Evolutionary conservation across 352 stramenopile species (phyloP).

Genomic region (Phytophthora multivora): DNA sequence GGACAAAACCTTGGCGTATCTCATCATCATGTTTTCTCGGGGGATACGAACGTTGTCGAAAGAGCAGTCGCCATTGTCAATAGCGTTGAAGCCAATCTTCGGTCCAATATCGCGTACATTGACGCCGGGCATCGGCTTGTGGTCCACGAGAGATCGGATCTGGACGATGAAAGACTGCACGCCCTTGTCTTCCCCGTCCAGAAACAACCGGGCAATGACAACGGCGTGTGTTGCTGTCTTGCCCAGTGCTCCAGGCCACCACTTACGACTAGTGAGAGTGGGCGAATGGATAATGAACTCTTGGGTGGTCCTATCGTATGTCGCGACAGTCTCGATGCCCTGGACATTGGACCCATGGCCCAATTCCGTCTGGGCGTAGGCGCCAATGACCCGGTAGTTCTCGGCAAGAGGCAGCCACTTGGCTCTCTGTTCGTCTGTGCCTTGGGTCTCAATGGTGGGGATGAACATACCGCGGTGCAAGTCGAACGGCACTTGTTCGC

Average conservation of each 20-base stretch:
- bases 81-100: constrained; percentile 25
- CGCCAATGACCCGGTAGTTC: constrained; percentile 22
- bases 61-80: constrained; percentile 27
- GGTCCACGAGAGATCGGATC: constrained; percentile 26
- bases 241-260: constrained; percentile 82
- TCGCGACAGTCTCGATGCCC: constrained; percentile 29
- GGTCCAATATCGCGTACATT: constrained; percentile 31
- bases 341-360: constrained; percentile 36
- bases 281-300: constrained; percentile 95
- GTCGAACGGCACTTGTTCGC: constrained; percentile 12
- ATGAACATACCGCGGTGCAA: constrained; percentile 30
- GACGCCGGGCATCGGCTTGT: constrained; percentile 23
- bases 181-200: constrained; percentile 24
- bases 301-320: constrained; percentile 79
- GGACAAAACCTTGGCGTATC: constrained; percentile 42
- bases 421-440: constrained; percentile 16
- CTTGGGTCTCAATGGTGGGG: constrained; percentile 32
- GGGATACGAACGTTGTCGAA: constrained; percentile 28
- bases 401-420: constrained; percentile 30
- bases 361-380: constrained; percentile 33
- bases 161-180: constrained; percentile 33
- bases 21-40: constrained; percentile 29
- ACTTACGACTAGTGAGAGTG: constrained; percentile 94
- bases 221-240: constrained; percentile 35
- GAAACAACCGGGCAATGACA: constrained; percentile 20